Conservation (phyloP, 2,329 filamentous ascomycete species). For the Epicoccum nigrum region DNA sequence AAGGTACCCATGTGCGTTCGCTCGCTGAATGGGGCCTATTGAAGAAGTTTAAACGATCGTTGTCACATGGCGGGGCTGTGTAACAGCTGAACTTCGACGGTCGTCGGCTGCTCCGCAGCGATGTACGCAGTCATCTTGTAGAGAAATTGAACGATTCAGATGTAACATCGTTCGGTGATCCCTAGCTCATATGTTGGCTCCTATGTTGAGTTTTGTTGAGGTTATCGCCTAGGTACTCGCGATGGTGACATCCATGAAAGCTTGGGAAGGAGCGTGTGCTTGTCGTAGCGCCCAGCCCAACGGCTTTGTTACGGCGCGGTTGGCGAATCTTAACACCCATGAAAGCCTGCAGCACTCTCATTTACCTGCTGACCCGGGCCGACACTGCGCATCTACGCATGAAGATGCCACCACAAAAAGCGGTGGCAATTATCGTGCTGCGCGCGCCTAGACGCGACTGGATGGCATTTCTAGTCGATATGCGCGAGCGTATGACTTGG, state of each 20-base stretch:
- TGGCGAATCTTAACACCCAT: not conserved
- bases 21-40: slow-evolving; percentile 19
- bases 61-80: slow-evolving; percentile 7
- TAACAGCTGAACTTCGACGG: slow-evolving; percentile 3
- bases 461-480: slow-evolving; percentile 2
- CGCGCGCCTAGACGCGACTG: slow-evolving; percentile 4
- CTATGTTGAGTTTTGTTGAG: too few species aligned
- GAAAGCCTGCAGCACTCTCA: slow-evolving; percentile 10
- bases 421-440: slow-evolving; percentile 7
- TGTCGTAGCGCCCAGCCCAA: not conserved
- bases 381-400: not conserved
- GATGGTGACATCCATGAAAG: not conserved
- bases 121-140: slow-evolving; percentile 9
- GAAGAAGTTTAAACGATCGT: not conserved
- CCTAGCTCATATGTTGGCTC: too few species aligned
- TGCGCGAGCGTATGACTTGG: slow-evolving; percentile 1
- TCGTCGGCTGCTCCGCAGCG: slow-evolving; percentile 2
- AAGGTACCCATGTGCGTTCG: slow-evolving; percentile 35
- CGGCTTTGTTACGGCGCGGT: not conserved
- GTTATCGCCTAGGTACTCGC: too few species aligned
- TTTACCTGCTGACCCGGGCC: slow-evolving; percentile 9
- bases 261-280: not conserved
- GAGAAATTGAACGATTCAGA: too few species aligned
- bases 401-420: not conserved
- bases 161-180: too few species aligned